Evolutionary conservation across 2,329 filamentous ascomycete genomes (phyloP).

Genomic region (Beauveria sp.): DNA sequence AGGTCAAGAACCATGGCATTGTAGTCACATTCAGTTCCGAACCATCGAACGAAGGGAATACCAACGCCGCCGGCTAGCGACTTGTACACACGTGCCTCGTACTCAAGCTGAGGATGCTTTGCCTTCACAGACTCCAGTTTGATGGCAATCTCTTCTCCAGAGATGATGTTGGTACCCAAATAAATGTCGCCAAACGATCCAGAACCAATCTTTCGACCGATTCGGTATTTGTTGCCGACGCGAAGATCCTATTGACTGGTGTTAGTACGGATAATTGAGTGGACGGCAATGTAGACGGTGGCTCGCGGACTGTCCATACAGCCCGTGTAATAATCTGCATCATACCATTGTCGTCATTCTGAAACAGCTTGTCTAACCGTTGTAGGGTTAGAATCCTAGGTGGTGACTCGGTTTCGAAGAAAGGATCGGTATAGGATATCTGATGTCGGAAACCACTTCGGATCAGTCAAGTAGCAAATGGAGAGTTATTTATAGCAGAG

Average conservation of each 20-base stretch:
- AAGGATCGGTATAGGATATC: background rate
- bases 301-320: background rate
- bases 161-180: conserved; percentile 98
- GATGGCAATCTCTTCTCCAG: conserved; percentile 98
- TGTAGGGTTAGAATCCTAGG: background rate
- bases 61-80: conserved; percentile 91
- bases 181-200: conserved; percentile 98
- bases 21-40: conserved; percentile 98
- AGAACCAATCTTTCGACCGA: conserved; percentile 97
- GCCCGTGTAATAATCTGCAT: background rate
- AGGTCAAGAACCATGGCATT: conserved; percentile 99
- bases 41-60: conserved; percentile 98
- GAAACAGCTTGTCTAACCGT: conserved; percentile 2
- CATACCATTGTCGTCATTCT: conserved; percentile 48
- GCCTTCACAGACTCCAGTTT: conserved; percentile 99
- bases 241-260: conserved; percentile 69
- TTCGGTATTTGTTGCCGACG: conserved; percentile 99
- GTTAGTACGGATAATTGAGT: background rate
- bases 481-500: no score
- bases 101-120: conserved; percentile 97
- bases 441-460: background rate
- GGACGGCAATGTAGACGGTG: no score
- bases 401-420: background rate
- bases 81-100: conserved; percentile 91
- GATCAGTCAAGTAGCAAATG: background rate